These are phyloP conservation scores for Zymoseptoria brevis DNA, from an alignment of 2,329 filamentous ascomycete genomes.

Conservation along the genomic window DNA sequence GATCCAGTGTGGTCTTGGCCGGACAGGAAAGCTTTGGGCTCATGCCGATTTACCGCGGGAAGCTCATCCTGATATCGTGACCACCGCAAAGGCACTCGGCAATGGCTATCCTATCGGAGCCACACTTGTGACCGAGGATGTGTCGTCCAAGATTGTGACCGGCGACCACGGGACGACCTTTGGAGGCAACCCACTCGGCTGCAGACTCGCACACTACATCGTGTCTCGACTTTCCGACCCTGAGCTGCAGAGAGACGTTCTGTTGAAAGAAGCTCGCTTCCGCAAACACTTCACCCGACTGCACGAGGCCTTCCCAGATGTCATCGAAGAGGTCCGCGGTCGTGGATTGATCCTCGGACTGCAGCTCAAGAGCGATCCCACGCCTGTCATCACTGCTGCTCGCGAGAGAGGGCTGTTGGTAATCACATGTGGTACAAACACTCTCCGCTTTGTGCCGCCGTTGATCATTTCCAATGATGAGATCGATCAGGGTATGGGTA, in stretches of 20 bases:
- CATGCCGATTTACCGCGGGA: constrained; percentile 65
- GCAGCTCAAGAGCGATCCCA: constrained; percentile 68
- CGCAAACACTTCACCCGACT: constrained; percentile 50
- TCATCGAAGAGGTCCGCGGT: constrained; percentile 73
- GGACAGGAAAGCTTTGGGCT: constrained; percentile 87
- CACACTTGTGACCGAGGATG: constrained; percentile 57
- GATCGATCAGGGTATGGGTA: constrained; percentile 67
- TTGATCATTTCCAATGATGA: constrained; percentile 72
- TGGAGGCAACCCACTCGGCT: constrained; percentile 82
- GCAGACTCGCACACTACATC: constrained; percentile 77
- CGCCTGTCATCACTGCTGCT: constrained; percentile 71
- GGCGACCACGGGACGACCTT: constrained; percentile 94
- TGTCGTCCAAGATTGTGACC: constrained; percentile 60
- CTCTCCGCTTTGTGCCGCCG: constrained; percentile 82
- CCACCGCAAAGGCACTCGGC: constrained; percentile 89
- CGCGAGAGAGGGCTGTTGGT: constrained; percentile 79
- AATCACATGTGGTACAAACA: constrained; percentile 90
- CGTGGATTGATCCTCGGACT: constrained; percentile 78
- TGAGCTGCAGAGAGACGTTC: constrained; percentile 60
- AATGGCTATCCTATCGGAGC: constrained; percentile 96
- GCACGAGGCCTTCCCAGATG: constrained; percentile 55
- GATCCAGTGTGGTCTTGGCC: constrained; percentile 87
- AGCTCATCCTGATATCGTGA: constrained; percentile 88
- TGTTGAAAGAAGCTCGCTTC: constrained; percentile 57
- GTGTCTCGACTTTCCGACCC: constrained; percentile 66